Percentiles rank a stretch among this genome's conserved stretches.
Conservation (phyloP, 768 basidiomycete genomes). For the Trichaptum fuscoviolaceum region DNA sequence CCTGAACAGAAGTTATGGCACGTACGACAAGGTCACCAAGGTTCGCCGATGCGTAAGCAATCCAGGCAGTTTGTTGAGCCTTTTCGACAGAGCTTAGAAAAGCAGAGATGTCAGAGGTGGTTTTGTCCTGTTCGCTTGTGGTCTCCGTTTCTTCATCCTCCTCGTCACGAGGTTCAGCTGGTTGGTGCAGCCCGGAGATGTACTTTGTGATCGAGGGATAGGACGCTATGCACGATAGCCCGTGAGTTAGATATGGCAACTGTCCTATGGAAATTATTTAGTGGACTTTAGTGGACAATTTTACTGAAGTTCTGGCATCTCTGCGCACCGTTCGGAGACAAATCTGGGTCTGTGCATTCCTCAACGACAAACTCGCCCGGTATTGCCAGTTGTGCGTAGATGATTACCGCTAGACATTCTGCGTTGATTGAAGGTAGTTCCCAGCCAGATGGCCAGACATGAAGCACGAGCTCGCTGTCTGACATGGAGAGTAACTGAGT, state of each 20-base stretch:
- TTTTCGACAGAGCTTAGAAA: conserved; percentile 40
- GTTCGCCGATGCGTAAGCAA: conserved; percentile 57
- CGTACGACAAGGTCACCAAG: conserved; percentile 70
- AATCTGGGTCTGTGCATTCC: conserved; percentile 63
- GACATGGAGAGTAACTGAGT: not conserved
- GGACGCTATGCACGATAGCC: conserved; percentile 41
- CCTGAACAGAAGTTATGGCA: conserved; percentile 13
- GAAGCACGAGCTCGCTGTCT: conserved; percentile 28
- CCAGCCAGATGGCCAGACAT: conserved; percentile 71
- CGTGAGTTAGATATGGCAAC: conserved; percentile 66
- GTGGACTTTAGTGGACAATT: not conserved
- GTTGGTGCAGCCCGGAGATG: conserved; percentile 43
- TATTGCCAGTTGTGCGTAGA: conserved; percentile 63
- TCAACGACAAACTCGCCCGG: conserved; percentile 62
- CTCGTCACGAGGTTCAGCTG: conserved; percentile 22
- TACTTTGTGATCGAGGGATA: conserved; percentile 63
- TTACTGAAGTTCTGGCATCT: conserved; percentile 12
- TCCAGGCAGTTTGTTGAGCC: conserved; percentile 56
- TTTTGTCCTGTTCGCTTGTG: conserved; percentile 4
- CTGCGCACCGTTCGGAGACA: conserved; percentile 65
- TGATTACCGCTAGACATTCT: conserved; percentile 54
- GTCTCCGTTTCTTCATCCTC: conserved; percentile 8
- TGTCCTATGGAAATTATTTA: conserved; percentile 41
- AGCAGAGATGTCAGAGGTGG: conserved; percentile 41
- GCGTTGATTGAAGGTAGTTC: conserved; percentile 63